Base-by-base conservation (phyloP, 805 yeast genomes). In the Kluyveromyces siamensis region DNA sequence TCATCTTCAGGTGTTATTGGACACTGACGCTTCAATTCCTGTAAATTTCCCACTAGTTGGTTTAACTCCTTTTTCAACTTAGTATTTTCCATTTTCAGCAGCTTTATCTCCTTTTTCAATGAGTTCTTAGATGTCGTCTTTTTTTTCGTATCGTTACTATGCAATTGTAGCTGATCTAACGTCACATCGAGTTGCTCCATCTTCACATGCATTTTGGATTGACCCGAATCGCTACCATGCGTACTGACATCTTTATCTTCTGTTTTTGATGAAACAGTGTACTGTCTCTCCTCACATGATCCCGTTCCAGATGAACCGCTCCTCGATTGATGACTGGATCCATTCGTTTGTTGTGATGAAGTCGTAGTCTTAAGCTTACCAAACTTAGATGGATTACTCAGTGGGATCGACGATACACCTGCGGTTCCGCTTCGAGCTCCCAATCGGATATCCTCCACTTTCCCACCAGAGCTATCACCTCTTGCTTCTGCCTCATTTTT, bases 51-150 rank as follows among this genome's bases (percentile, higher is more conserved):
- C 6, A 58, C 60, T 33, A 60, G 46, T 36, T 52, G 56, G 13
- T 57, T 54, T 41, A 60, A 49, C 37, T 60, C 61, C 44, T 55
- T 50, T 47, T 60, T 60, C 47, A 60, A 50, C 44, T 56, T 49
- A 33, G 50, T 56, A 45, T 60, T 60, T 42, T 60, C 59, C 27
- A 51, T 47, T 45, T 57, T 55, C 41, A 59, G 52, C 36, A 51
- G 51, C 39, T 53, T 54, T 14, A 60, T 58, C 41, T 58, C 61
- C 43, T 55, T 57, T 40, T 57, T 58, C 46, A 59, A 47, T 6
- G 54, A 51, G 40, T 53, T 49, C 43, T 55, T 47, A 4, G 39
- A 35, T 45, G 48, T 42, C 33, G 50, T 52, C 45, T 52, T 52
- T 18, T 48, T 47, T 38, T 46, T 47, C 14, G 43, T 19, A 10